A percentile compares a stretch with the other conserved stretches of the same genome.
phyloP scores from a whole-genome alignment of 306 rosid species.

The Luffa acutangula region DNA sequence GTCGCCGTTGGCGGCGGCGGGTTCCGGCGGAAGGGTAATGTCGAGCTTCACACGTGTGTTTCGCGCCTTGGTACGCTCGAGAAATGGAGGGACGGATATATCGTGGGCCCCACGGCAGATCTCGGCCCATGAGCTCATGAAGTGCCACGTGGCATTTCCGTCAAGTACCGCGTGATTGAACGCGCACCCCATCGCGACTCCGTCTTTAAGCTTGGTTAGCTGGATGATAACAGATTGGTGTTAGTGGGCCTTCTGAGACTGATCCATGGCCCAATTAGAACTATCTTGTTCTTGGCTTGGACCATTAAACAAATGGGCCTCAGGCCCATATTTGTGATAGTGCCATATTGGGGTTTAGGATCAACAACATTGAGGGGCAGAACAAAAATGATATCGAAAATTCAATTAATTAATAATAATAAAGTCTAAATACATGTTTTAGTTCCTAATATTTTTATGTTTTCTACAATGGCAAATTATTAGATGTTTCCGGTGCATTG shows the following conservation, averaged over 20 bases:
- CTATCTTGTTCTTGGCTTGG: neutral
- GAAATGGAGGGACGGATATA: slow-evolving; percentile 45
- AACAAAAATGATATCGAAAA: neutral
- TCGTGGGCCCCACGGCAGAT: slow-evolving; percentile 41
- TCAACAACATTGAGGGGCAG: neutral
- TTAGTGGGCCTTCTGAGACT: neutral
- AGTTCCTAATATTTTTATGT: no score
- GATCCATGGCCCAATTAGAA: neutral
- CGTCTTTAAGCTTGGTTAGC: slow-evolving; percentile 83
- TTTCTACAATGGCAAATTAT: no score
- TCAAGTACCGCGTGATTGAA: slow-evolving; percentile 87
- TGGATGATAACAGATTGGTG: slow-evolving; percentile 11
- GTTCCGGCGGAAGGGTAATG: slow-evolving; percentile 34
- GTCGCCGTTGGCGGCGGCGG: slow-evolving; percentile 20
- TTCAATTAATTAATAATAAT: neutral
- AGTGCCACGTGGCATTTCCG: slow-evolving; percentile 91
- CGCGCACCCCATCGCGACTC: slow-evolving; percentile 80
- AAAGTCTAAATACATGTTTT: no score
- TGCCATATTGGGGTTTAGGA: neutral
- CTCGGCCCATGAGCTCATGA: slow-evolving; percentile 91
- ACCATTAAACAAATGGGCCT: neutral
- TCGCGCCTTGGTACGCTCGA: slow-evolving; percentile 66
- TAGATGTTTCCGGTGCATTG: no score
- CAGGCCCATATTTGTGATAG: neutral
- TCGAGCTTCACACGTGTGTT: slow-evolving; percentile 82